Evolutionary conservation across 1,139 yeast genomes (phyloP).

Genomic region (Magnusiomyces sp.): DNA sequence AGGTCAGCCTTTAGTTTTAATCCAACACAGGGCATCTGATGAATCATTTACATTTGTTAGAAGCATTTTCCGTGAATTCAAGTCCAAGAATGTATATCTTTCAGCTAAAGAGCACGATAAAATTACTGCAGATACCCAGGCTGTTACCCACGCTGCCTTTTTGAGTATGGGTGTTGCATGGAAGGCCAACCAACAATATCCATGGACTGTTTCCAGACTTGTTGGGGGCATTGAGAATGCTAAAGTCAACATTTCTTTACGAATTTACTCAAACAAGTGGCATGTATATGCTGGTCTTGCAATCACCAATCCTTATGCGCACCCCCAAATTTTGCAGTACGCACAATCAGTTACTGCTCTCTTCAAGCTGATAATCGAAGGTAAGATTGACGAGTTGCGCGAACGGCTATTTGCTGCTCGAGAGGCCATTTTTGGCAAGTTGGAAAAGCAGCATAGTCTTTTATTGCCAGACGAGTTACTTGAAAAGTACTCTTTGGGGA

Average conservation of each 20-base stretch:
- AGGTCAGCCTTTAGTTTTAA: conserved; percentile 88
- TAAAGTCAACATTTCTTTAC: conserved; percentile 80
- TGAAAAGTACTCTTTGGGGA: conserved; percentile 70
- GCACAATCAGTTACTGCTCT: conserved; percentile 77
- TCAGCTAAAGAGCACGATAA: conserved; percentile 82
- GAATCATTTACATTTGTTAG: conserved; percentile 55
- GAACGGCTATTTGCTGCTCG: conserved; percentile 59
- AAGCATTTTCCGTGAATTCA: conserved; percentile 56
- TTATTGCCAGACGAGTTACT: conserved; percentile 72
- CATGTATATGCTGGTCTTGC: conserved; percentile 98
- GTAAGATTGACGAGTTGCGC: conserved; percentile 48
- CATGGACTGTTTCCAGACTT: conserved; percentile 88
- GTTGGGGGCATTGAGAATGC: conserved; percentile 94
- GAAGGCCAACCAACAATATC: conserved; percentile 74
- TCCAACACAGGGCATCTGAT: conserved; percentile 60
- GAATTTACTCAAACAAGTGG: conserved; percentile 92
- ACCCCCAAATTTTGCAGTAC: conserved; percentile 81
- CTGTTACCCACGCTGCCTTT: conserved; percentile 96
- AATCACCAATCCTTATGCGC: conserved; percentile 91
- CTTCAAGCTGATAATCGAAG: conserved; percentile 73
- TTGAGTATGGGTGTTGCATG: conserved; percentile 96
- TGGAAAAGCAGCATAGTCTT: conserved; percentile 45
- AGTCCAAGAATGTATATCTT: conserved; percentile 70
- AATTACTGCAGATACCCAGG: conserved; percentile 97
- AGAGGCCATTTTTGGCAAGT: conserved; percentile 64